phyloP scores from a whole-genome alignment of 495 filamentous ascomycete genomes.

The Xylaria scruposa region DNA sequence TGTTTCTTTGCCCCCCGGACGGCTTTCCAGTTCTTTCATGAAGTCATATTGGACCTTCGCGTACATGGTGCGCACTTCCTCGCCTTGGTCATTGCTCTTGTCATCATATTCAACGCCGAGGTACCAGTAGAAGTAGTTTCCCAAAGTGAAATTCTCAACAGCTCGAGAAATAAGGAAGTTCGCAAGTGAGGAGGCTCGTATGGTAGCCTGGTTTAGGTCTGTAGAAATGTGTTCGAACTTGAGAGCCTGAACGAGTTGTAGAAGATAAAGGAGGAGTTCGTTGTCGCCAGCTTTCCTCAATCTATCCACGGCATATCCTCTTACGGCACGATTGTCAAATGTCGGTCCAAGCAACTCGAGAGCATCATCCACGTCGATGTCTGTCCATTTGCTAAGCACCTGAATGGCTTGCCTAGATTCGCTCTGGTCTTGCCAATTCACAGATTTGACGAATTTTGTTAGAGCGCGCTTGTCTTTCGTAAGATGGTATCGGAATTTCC shows the following conservation, averaged over 20 bases:
- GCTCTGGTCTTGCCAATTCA: slow-evolving; percentile 86
- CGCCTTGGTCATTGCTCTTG: slow-evolving; percentile 69
- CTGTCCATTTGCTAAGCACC: slow-evolving; percentile 91
- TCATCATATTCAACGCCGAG: slow-evolving; percentile 95
- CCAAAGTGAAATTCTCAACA: slow-evolving; percentile 82
- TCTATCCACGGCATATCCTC: slow-evolving; percentile 92
- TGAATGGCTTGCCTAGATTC: slow-evolving; percentile 90
- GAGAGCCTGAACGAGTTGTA: slow-evolving; percentile 94
- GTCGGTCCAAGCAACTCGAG: slow-evolving; percentile 91
- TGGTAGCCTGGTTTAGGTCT: slow-evolving; percentile 64
- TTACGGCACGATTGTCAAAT: slow-evolving; percentile 85
- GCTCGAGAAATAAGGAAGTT: slow-evolving; percentile 88
- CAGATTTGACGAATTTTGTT: slow-evolving; percentile 97
- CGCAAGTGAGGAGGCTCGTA: slow-evolving; percentile 86
- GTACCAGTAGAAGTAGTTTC: slow-evolving; percentile 98
- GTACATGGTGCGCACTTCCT: slow-evolving; percentile 81
- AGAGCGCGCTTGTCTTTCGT: slow-evolving; percentile 91
- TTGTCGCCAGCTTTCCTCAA: slow-evolving; percentile 92
- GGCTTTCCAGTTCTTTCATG: slow-evolving; percentile 78
- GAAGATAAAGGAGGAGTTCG: slow-evolving; percentile 87
- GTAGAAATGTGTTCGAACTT: slow-evolving; percentile 85
- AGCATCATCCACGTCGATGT: slow-evolving; percentile 96
- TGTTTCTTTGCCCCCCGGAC: slow-evolving; percentile 67
- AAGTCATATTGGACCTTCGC: slow-evolving; percentile 93
- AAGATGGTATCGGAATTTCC: slow-evolving; percentile 94